A percentile compares a stretch with the other conserved stretches of the same genome.
Evolutionary conservation across 345 rosid species (phyloP).

Genomic region (Linum usitatissimum): DNA sequence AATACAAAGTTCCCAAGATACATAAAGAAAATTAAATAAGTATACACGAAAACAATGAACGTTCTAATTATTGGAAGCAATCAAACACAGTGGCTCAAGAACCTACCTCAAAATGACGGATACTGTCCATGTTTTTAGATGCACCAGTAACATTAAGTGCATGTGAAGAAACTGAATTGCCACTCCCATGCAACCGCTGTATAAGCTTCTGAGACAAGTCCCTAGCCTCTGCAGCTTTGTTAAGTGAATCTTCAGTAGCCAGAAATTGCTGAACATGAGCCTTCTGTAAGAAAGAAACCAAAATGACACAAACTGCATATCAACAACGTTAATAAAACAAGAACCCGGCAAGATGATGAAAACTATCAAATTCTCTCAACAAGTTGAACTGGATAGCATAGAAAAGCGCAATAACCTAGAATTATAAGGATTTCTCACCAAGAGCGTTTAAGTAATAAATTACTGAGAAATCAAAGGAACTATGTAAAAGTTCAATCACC

Average conservation of each 20-base stretch:
- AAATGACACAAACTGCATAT: slow-evolving; percentile 13
- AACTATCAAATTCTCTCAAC: neutral
- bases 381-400: neutral
- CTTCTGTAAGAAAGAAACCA: slow-evolving; percentile 36
- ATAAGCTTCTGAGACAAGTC: slow-evolving; percentile 56
- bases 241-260: slow-evolving; percentile 86
- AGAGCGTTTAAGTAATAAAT: neutral
- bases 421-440: neutral
- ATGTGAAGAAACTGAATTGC: slow-evolving; percentile 42
- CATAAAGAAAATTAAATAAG: slow-evolving; percentile 11
- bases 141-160: slow-evolving; percentile 39
- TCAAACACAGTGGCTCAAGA: neutral
- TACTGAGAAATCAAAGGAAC: neutral
- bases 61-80: neutral
- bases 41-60: neutral
- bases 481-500: slow-evolving; percentile 3
- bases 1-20: neutral
- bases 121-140: slow-evolving; percentile 57
- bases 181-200: slow-evolving; percentile 61
- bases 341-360: neutral
- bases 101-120: slow-evolving; percentile 71
- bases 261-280: slow-evolving; percentile 94
- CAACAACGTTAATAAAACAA: neutral
- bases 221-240: slow-evolving; percentile 86
- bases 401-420: neutral